Evolutionary conservation across 345 rosid genomes (phyloP).

Genomic region (Xanthoceras sorbifolium): DNA sequence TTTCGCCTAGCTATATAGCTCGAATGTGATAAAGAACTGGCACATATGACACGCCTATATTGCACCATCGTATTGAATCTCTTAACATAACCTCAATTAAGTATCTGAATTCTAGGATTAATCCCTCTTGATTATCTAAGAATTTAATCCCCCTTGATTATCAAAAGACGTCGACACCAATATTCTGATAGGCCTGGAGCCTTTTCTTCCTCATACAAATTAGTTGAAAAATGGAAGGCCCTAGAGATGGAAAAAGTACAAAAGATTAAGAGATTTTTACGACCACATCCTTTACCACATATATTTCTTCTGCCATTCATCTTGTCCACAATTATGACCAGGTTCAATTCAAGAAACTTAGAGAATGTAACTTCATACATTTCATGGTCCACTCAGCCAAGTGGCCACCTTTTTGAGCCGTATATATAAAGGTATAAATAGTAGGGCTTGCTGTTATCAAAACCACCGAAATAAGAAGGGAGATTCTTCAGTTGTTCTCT

Average conservation of each 20-base stretch:
- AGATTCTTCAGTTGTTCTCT: slow-evolving; percentile 11
- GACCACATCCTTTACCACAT: not conserved
- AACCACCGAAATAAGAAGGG: not conserved
- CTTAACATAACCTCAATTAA: not conserved
- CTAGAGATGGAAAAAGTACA: not conserved
- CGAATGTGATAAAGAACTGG: not conserved
- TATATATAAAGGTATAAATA: not conserved
- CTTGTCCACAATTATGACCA: slow-evolving; percentile 5
- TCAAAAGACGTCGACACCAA: not conserved
- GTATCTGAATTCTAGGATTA: not conserved
- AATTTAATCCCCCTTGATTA: not conserved
- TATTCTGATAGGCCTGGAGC: not conserved
- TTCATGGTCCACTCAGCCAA: slow-evolving; percentile 1
- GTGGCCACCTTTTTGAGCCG: not conserved
- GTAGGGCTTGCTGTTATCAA: not conserved
- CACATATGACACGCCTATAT: not conserved
- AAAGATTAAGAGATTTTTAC: not conserved
- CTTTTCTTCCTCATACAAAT: not conserved
- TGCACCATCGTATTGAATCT: not conserved
- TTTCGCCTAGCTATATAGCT: not conserved
- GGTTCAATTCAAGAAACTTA: not conserved
- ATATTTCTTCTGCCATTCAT: not conserved
- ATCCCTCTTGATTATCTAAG: not conserved
- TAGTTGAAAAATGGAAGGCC: not conserved
- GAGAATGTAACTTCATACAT: not conserved